Evolutionary conservation across 2,329 filamentous ascomycete species (phyloP).

Genomic region (Colletotrichum gigasporum): DNA sequence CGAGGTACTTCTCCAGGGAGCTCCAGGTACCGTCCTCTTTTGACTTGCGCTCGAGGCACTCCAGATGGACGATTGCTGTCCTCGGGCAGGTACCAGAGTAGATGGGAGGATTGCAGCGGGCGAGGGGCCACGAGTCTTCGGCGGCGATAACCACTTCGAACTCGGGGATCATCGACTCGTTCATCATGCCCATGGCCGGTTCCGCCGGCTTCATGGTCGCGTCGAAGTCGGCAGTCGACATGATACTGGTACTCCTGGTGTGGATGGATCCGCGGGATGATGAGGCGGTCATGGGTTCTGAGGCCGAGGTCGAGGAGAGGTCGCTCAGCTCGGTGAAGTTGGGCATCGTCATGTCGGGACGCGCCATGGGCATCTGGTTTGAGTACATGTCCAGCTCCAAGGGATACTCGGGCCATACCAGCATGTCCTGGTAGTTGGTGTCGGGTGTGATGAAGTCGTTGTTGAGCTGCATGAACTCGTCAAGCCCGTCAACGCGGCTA

Average conservation of each 20-base stretch:
- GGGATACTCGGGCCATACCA: slow-evolving; percentile 54
- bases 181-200: slow-evolving; percentile 37
- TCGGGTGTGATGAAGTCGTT: slow-evolving; percentile 47
- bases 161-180: slow-evolving; percentile 49
- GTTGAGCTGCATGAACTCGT: slow-evolving; percentile 53
- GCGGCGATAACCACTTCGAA: slow-evolving; percentile 57
- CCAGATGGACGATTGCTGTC: slow-evolving; percentile 61
- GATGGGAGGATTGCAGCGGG: slow-evolving; percentile 57
- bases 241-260: slow-evolving; percentile 58
- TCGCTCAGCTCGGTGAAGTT: slow-evolving; percentile 52
- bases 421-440: slow-evolving; percentile 52
- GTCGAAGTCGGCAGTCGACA: slow-evolving; percentile 52
- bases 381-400: slow-evolving; percentile 54
- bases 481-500: slow-evolving; percentile 46
- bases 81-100: slow-evolving; percentile 56
- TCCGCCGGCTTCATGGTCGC: slow-evolving; percentile 41
- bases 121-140: slow-evolving; percentile 61
- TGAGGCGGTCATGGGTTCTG: slow-evolving; percentile 50
- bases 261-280: slow-evolving; percentile 55
- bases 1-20: slow-evolving; percentile 52
- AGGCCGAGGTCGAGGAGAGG: slow-evolving; percentile 46
- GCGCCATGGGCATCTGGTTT: slow-evolving; percentile 41
- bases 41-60: slow-evolving; percentile 59
- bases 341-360: slow-evolving; percentile 45
- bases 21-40: slow-evolving; percentile 58